Conservation (phyloP, 2,329 filamentous ascomycete genomes). For the Scopulariopsis brevicaulis region DNA sequence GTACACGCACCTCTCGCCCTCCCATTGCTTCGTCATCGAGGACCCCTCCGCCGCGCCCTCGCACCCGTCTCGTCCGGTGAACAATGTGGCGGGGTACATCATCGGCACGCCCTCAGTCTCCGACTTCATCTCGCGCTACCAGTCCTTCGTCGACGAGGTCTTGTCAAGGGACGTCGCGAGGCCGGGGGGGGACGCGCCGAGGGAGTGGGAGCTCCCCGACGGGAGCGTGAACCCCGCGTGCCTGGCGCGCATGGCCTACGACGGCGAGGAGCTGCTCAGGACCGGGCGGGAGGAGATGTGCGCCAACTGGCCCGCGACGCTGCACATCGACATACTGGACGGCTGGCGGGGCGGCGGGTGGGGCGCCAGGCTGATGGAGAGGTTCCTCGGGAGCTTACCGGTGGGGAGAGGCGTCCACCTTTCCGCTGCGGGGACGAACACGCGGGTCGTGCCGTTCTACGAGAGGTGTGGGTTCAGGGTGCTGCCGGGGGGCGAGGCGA, state of each 20-base stretch:
- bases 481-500: conserved; percentile 20
- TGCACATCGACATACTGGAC: conserved; percentile 37
- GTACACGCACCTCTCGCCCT: conserved; percentile 32
- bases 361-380: conserved; percentile 27
- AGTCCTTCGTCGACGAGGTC: conserved; percentile 22
- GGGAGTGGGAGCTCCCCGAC: not conserved
- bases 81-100: conserved; percentile 34
- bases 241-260: conserved; percentile 29
- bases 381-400: conserved; percentile 26
- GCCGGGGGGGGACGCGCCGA: not conserved
- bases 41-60: conserved; percentile 21
- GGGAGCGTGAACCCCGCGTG: conserved; percentile 17
- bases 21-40: conserved; percentile 34
- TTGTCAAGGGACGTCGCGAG: conserved; percentile 11
- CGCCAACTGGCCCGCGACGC: conserved; percentile 25
- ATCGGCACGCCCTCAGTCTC: conserved; percentile 31
- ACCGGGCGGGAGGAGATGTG: conserved; percentile 22
- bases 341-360: conserved; percentile 29
- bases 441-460: conserved; percentile 35
- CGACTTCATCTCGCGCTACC: conserved; percentile 24
- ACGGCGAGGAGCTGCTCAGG: conserved; percentile 24
- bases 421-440: conserved; percentile 32
- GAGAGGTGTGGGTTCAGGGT: conserved; percentile 32
- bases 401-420: conserved; percentile 26
- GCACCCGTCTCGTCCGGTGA: not conserved